Base-by-base conservation (phyloP, 306 rosid species). In the Malus asiatica region DNA sequence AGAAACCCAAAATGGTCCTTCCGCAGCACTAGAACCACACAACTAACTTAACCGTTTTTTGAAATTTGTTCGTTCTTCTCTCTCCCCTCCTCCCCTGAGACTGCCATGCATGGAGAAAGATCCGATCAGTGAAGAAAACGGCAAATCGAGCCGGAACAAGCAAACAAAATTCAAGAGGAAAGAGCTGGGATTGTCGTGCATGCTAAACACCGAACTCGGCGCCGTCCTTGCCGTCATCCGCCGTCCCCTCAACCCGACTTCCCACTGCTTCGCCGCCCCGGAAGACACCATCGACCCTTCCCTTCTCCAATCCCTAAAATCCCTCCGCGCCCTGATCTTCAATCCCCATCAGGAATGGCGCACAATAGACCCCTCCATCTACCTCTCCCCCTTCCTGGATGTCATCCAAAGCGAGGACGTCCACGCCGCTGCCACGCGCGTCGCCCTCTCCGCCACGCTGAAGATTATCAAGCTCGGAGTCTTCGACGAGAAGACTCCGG, bases 121-220 rank as follows among this genome's bases (percentile, higher is more conserved):
- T 25, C 20, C 4, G 66, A 32, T 64, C 40, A 23, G 19, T 11
- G 72, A 72, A 18, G 68, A 72, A 13, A 32, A 57, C 5, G 72
- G 70, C n/a, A 68, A 33, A 22, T 33, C 66, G 35, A 60, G 52
- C 76, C 48, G 2, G 19, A 38, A 71, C 33, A 71, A 62, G n/a
- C 55, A 32, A 3, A 23, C 64, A 22, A 79, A 38, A 8, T 70
- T 57, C 70, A 75, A 80, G 29, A 81, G 96, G 69, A 88, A 78
- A 71, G 91, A 95, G 68, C 75, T 90, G 1, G 91, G 93, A 1
- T 25, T 95, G 18, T 89, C 99, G 6, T 92, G 99, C 87, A 92
- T 95, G 97, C 81, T 95, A 3, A 95, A 84, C 88, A 90, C 97
- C 7, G 97, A 89, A 80, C 92, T 95, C 0, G 93, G 99, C 8